Percentiles rank a stretch among this genome's conserved stretches.
Conservation (phyloP, 2,329 filamentous ascomycete genomes). For the Mycosphaerella sp. region DNA sequence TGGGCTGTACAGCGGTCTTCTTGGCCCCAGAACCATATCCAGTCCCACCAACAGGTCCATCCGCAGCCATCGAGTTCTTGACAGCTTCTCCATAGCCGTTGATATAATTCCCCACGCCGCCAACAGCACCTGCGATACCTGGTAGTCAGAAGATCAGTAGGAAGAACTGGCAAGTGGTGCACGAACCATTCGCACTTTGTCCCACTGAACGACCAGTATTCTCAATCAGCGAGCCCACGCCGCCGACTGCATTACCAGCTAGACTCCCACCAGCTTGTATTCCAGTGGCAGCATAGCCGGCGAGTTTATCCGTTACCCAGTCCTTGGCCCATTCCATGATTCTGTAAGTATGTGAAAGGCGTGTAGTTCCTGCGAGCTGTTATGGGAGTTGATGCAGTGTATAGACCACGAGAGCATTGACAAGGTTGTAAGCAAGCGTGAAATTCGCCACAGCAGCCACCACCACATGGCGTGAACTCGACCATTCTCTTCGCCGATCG, state of each 20-base stretch:
- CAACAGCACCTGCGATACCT: constrained; percentile 33
- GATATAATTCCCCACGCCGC: constrained; percentile 32
- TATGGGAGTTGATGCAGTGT: not conserved
- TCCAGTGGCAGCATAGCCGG: constrained; percentile 30
- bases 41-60: constrained; percentile 21
- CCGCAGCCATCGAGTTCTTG: constrained; percentile 29
- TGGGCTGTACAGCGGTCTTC: constrained; percentile 25
- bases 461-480: not conserved
- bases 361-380: not conserved
- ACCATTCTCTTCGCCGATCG: constrained; percentile 8
- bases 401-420: not conserved
- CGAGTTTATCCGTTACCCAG: constrained; percentile 30
- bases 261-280: constrained; percentile 35
- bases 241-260: constrained; percentile 35
- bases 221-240: constrained; percentile 32
- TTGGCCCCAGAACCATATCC: constrained; percentile 17
- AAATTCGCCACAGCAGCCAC: constrained; percentile 3
- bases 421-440: not conserved
- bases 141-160: constrained; percentile 20
- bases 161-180: not conserved
- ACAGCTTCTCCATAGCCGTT: constrained; percentile 33
- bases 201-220: constrained; percentile 31
- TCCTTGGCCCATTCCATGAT: constrained; percentile 28
- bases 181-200: constrained; percentile 29
- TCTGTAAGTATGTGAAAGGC: not conserved